Percentiles rank a stretch among this genome's conserved stretches.
Conservation (phyloP, 2,329 filamentous ascomycete species). For the Arthrobotrys sinensis region DNA sequence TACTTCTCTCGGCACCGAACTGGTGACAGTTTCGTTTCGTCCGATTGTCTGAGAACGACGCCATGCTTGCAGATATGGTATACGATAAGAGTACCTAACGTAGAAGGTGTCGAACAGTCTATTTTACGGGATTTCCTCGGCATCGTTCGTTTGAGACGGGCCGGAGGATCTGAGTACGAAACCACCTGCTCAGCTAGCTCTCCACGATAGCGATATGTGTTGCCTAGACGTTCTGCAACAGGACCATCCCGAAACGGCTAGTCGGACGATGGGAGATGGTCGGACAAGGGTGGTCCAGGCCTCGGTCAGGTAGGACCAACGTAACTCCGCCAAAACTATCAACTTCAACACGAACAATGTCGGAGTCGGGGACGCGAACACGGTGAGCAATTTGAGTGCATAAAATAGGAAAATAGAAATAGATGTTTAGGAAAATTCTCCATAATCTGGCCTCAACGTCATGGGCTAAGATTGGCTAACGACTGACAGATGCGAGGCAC, state of each 20-base stretch:
- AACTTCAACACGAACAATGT: not conserved
- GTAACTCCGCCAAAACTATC: not conserved
- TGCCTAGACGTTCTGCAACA: conserved; percentile 42
- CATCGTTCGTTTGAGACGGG: conserved; percentile 8
- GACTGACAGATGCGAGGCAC: conserved; percentile 33
- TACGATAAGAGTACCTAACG: not conserved
- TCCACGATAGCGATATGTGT: conserved; percentile 39
- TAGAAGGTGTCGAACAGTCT: conserved; percentile 2
- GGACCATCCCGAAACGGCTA: conserved; percentile 35
- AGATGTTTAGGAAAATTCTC: not conserved
- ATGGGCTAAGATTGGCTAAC: conserved; percentile 26
- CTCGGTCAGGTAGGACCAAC: not conserved
- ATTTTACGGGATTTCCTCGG: conserved; percentile 1
- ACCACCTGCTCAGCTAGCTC: not conserved
- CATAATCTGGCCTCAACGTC: conserved; percentile 23
- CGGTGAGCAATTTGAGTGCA: conserved; percentile 31
- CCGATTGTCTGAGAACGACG: conserved; percentile 11
- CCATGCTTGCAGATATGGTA: conserved; percentile 3
- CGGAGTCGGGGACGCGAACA: not conserved
- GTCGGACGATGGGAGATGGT: not conserved
- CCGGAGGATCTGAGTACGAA: not conserved
- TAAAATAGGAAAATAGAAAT: not conserved
- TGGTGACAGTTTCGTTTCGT: not conserved
- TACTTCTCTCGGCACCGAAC: no score
- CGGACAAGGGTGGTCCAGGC: not conserved